Evolutionary conservation across 176 grass and related monocot species (phyloP).

Genomic region (Zoysia japonica): DNA sequence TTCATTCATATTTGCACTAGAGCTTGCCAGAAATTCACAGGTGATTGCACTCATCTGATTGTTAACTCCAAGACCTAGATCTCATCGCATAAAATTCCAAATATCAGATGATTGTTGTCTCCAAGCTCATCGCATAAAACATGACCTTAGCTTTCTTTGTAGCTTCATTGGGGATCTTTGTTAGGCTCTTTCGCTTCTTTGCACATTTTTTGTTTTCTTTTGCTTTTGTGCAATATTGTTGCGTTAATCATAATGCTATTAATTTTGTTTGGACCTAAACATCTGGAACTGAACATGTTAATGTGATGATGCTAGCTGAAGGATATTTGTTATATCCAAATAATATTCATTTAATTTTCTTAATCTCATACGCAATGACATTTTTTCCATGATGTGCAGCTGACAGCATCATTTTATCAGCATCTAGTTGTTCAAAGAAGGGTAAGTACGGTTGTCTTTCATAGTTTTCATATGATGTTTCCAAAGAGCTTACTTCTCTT

Average conservation of each 20-base stretch:
- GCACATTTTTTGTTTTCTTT: not conserved
- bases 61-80: not conserved
- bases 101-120: not conserved
- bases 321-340: not conserved
- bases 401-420: constrained; percentile 87
- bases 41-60: constrained; percentile 30
- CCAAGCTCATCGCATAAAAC: not conserved
- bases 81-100: not conserved
- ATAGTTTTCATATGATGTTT: constrained; percentile 6
- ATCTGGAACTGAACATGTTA: not conserved
- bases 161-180: not conserved
- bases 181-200: not conserved
- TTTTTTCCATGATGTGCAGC: constrained; percentile 54
- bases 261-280: not conserved
- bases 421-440: constrained; percentile 97
- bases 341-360: not conserved
- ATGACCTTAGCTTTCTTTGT: not conserved
- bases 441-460: constrained; percentile 50
- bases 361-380: constrained; percentile 15
- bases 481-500: not conserved
- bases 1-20: constrained; percentile 79
- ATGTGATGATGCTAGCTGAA: not conserved
- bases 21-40: constrained; percentile 70
- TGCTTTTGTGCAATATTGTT: not conserved
- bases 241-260: not conserved